phyloP scores from a whole-genome alignment of 2,329 filamentous ascomycete genomes.

The Pestalotiopsis sp. region DNA sequence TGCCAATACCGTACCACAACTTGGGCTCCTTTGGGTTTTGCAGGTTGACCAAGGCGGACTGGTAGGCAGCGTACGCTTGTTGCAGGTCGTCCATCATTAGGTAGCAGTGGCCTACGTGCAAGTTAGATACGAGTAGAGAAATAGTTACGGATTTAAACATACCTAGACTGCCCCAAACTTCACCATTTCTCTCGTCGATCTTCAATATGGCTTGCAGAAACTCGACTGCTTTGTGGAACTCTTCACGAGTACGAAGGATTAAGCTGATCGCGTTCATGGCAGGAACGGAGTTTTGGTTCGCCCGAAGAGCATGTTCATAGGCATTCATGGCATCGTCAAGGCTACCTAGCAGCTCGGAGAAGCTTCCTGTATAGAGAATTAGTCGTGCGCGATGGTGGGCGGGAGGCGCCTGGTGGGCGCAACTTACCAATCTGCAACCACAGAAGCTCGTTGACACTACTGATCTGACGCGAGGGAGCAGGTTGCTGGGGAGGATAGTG shows the following conservation, averaged over 20 bases:
- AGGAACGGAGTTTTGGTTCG: slow-evolving; percentile 84
- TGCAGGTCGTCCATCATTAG: slow-evolving; percentile 99
- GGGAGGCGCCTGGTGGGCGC: slow-evolving; percentile 7
- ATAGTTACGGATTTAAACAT: slow-evolving; percentile 32
- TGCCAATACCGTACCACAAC: slow-evolving; percentile 98
- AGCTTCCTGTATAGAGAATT: slow-evolving; percentile 61
- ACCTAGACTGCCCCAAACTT: slow-evolving; percentile 96
- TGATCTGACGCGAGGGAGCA: slow-evolving; percentile 73
- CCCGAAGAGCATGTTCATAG: slow-evolving; percentile 86
- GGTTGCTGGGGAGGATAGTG: slow-evolving; percentile 48
- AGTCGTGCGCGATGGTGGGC: neutral
- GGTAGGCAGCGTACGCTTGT: slow-evolving; percentile 95
- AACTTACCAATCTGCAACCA: slow-evolving; percentile 90
- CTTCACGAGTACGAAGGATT: slow-evolving; percentile 88
- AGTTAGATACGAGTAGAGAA: slow-evolving; percentile 14
- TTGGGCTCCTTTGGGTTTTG: slow-evolving; percentile 96
- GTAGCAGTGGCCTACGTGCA: slow-evolving; percentile 81
- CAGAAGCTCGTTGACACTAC: slow-evolving; percentile 79
- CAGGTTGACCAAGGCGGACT: slow-evolving; percentile 91
- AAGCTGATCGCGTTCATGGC: slow-evolving; percentile 95
- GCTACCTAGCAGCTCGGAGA: slow-evolving; percentile 86
- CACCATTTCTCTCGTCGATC: slow-evolving; percentile 85
- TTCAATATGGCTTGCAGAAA: slow-evolving; percentile 91
- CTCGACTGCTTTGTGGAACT: slow-evolving; percentile 92
- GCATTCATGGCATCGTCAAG: slow-evolving; percentile 86